A percentile compares a stretch with the other conserved stretches of the same genome.
phyloP scores from a whole-genome alignment of 805 yeast genomes.

The Scheffersomyces lignosus region DNA sequence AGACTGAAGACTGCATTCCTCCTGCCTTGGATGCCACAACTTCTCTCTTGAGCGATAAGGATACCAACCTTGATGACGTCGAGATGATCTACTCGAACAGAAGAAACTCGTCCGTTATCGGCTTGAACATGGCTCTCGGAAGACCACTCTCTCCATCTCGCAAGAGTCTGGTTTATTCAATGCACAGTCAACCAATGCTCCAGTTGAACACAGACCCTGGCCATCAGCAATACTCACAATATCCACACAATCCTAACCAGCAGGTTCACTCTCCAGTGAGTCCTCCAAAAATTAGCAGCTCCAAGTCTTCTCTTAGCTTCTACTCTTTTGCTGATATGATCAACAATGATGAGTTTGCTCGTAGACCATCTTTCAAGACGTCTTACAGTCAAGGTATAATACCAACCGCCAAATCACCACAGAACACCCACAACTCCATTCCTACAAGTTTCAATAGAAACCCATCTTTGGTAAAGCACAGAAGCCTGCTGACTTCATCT shows the following conservation, averaged over 20 bases:
- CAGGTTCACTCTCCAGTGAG: conserved; percentile 31
- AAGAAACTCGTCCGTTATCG: conserved; percentile 55
- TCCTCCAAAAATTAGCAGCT: conserved; percentile 39
- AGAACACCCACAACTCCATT: conserved; percentile 1
- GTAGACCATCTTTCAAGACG: conserved; percentile 58
- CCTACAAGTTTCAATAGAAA: conserved; percentile 8
- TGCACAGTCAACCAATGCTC: conserved; percentile 12
- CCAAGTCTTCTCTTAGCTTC: conserved; percentile 48
- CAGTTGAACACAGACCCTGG: conserved; percentile 7
- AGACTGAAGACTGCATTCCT: conserved; percentile 68
- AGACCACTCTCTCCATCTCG: conserved; percentile 40
- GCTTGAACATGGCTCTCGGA: conserved; percentile 50
- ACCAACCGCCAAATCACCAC: conserved; percentile 20
- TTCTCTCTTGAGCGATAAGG: conserved; percentile 58
- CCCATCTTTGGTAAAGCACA: conserved; percentile 7
- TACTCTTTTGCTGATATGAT: conserved; percentile 82
- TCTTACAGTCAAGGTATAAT: conserved; percentile 35
- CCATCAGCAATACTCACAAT: conserved; percentile 5
- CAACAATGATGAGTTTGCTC: conserved; percentile 60
- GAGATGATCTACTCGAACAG: conserved; percentile 65
- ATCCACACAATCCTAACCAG: conserved; percentile 5
- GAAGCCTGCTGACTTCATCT: conserved; percentile 11
- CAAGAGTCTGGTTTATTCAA: conserved; percentile 35
- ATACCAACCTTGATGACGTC: conserved; percentile 63
- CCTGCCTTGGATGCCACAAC: conserved; percentile 81